These are phyloP conservation scores for Delonix regia DNA, from an alignment of 306 rosid genomes.

Conservation along the genomic window DNA sequence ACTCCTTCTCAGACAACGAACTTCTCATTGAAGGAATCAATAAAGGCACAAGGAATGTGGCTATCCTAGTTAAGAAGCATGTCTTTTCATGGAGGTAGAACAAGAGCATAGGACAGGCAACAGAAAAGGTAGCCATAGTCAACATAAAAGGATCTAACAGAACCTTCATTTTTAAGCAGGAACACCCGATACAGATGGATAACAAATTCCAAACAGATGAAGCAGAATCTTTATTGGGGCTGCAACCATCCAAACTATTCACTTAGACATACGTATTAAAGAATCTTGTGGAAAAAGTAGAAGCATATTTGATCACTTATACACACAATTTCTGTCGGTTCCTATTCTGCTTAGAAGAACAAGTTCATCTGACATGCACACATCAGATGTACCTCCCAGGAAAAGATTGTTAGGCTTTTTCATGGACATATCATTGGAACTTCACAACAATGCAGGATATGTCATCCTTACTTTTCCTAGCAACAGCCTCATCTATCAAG, in stretches of 20 bases:
- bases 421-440: slow-evolving; percentile 36
- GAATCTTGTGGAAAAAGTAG: background rate
- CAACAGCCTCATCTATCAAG: slow-evolving; percentile 55
- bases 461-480: slow-evolving; percentile 61
- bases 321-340: slow-evolving; percentile 26
- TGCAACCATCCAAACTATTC: slow-evolving; percentile 1
- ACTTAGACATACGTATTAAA: background rate
- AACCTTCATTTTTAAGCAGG: background rate
- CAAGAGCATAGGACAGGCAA: background rate
- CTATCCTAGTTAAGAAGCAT: background rate
- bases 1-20: background rate
- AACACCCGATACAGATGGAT: background rate
- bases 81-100: background rate
- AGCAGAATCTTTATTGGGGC: background rate
- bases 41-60: background rate
- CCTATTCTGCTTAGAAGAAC: slow-evolving; percentile 12
- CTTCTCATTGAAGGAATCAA: background rate
- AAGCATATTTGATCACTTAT: slow-evolving; percentile 21
- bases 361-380: slow-evolving; percentile 23
- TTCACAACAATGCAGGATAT: slow-evolving; percentile 62
- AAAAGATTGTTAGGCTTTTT: background rate
- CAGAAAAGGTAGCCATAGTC: background rate
- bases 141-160: background rate
- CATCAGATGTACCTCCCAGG: background rate
- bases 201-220: background rate